These are phyloP conservation scores for Pichia sp. DNA, from an alignment of 1,139 yeast species.

Conservation along the genomic window DNA sequence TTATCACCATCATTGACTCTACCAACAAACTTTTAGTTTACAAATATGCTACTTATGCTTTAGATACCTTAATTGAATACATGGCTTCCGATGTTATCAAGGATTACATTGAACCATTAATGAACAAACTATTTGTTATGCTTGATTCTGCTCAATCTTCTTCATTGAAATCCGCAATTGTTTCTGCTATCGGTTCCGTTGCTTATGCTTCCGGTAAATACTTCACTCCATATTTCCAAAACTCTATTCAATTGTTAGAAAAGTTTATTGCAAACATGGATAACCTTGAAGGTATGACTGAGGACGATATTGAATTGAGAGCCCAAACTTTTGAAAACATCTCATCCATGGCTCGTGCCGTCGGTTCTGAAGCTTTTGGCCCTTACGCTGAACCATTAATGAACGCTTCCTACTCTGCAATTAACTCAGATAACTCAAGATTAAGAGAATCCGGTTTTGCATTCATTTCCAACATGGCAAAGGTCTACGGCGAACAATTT, in stretches of 20 bases:
- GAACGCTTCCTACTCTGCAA: constrained; percentile 77
- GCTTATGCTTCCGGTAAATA: constrained; percentile 92
- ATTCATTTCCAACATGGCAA: constrained; percentile 91
- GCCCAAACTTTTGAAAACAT: constrained; percentile 90
- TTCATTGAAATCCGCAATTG: constrained; percentile 77
- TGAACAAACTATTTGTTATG: constrained; percentile 83
- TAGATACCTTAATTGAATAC: constrained; percentile 88
- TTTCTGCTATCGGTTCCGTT: constrained; percentile 94
- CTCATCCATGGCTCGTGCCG: constrained; percentile 94
- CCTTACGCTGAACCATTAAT: constrained; percentile 84
- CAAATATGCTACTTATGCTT: constrained; percentile 84
- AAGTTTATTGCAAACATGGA: constrained; percentile 68
- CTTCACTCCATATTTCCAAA: constrained; percentile 77
- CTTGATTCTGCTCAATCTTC: constrained; percentile 57
- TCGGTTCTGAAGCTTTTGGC: constrained; percentile 82
- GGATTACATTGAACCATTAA: constrained; percentile 76
- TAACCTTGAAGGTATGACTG: constrained; percentile 58
- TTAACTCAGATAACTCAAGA: constrained; percentile 72
- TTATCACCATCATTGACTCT: constrained; percentile 77
- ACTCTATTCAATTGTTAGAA: constrained; percentile 72
- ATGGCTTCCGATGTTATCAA: constrained; percentile 82
- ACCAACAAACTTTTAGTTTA: constrained; percentile 80
- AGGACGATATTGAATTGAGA: constrained; percentile 76
- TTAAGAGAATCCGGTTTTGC: constrained; percentile 93
- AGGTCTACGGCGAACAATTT: constrained; percentile 87